Conservation (phyloP, 352 stramenopile species). For the Thalassiosira livingstoniorum region DNA sequence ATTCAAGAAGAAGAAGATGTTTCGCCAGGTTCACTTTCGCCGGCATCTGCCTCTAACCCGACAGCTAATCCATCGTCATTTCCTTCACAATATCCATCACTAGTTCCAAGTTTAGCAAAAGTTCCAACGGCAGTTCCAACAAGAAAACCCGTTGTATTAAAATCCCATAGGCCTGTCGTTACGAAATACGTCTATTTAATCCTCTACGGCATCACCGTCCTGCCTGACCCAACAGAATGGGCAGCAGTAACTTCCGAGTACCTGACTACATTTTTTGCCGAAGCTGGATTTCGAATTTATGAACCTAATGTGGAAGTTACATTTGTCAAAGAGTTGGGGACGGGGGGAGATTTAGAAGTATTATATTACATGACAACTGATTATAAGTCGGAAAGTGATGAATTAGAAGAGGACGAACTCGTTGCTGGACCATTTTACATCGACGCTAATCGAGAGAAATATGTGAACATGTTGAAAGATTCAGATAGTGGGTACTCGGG, state of each 20-base stretch:
- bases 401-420: conserved; percentile 3
- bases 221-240: neutral
- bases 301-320: neutral
- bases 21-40: no score
- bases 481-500: neutral
- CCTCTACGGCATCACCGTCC: conserved; percentile 5
- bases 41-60: no score
- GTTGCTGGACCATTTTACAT: conserved; percentile 13
- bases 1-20: no score
- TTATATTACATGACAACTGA: conserved; percentile 3
- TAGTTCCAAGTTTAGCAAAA: no score
- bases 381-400: neutral
- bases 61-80: no score
- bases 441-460: neutral
- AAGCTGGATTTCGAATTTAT: neutral
- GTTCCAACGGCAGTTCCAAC: no score
- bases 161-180: neutral
- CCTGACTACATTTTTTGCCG: neutral
- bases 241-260: neutral
- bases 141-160: neutral
- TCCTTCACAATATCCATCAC: no score
- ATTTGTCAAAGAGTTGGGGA: conserved; percentile 6
- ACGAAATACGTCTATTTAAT: conserved; percentile 24
- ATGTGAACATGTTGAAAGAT: conserved; percentile 9
- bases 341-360: conserved; percentile 2